Evolutionary conservation across 176 grass and related monocot species (phyloP).

Genomic region (Oryza rufipogon): DNA sequence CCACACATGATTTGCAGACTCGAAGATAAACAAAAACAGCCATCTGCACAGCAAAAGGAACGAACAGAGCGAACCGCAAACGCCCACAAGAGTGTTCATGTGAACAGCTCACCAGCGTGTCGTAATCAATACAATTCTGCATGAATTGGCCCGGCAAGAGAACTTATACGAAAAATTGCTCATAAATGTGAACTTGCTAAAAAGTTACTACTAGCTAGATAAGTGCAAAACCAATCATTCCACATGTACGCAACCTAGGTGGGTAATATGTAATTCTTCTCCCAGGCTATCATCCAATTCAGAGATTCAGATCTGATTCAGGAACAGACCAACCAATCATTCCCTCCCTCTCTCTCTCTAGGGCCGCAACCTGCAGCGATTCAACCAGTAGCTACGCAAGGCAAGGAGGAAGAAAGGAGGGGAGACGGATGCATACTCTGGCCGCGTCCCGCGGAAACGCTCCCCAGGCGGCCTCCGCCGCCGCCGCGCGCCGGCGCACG

Average conservation of each 20-base stretch:
- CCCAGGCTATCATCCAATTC: not conserved
- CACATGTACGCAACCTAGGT: not conserved
- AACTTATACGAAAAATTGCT: not conserved
- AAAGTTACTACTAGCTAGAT: not conserved
- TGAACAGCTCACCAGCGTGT: not conserved
- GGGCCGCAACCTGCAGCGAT: too few relatives aligned
- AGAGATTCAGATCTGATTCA: not conserved
- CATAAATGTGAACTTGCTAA: not conserved
- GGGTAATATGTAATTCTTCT: not conserved
- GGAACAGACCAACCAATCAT: not conserved
- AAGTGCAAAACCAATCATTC: not conserved
- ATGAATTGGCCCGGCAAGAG: not conserved
- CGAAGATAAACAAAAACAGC: not conserved
- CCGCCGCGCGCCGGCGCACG: not conserved
- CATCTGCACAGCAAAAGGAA: not conserved
- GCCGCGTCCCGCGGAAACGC: not conserved
- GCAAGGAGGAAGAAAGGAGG: not conserved
- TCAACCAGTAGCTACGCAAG: not conserved
- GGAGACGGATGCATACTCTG: constrained; percentile 18
- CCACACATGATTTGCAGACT: not conserved
- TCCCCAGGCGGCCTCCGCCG: not conserved
- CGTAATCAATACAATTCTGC: not conserved
- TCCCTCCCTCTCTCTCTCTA: too few relatives aligned
- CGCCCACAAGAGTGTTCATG: not conserved
- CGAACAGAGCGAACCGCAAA: not conserved